Percentiles rank a stretch among this genome's conserved stretches.
Evolutionary conservation across 805 yeast genomes (phyloP).

Genomic region (Soucietia sequanensis): DNA sequence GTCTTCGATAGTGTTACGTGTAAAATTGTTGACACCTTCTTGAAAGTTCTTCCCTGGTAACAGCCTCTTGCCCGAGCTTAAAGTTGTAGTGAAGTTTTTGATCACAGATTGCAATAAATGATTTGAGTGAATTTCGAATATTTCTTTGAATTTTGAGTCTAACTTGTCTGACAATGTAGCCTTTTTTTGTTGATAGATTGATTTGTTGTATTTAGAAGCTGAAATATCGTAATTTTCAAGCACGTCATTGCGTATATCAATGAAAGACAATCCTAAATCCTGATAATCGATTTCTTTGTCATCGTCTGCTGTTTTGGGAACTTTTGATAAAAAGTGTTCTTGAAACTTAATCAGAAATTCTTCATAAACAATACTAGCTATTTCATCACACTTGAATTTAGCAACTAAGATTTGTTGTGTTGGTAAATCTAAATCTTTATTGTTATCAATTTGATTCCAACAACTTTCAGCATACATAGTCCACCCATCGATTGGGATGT

Average conservation of each 20-base stretch:
- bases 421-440: conserved; percentile 93
- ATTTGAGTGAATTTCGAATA: conserved; percentile 35
- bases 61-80: neutral
- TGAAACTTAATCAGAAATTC: conserved; percentile 24
- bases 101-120: neutral
- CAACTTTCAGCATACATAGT: conserved; percentile 83
- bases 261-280: conserved; percentile 44
- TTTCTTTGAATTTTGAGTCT: conserved; percentile 23
- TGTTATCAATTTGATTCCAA: conserved; percentile 91
- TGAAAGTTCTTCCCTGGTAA: conserved; percentile 8
- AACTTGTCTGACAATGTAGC: conserved; percentile 45
- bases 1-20: conserved; percentile 4
- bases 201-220: conserved; percentile 72
- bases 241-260: conserved; percentile 43
- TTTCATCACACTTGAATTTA: conserved; percentile 91
- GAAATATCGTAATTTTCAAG: conserved; percentile 58
- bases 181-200: conserved; percentile 68
- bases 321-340: conserved; percentile 9
- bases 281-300: conserved; percentile 38
- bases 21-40: conserved; percentile 7
- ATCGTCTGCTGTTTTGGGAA: conserved; percentile 4
- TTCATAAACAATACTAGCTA: conserved; percentile 43
- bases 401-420: conserved; percentile 96
- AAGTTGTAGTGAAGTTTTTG: conserved; percentile 1
- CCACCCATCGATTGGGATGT: conserved; percentile 96